Evolutionary conservation across 177 flowering plant species (phyloP), one percentile per base, ranked within the genome.

Genomic region (Vitis hybrid): DNA sequence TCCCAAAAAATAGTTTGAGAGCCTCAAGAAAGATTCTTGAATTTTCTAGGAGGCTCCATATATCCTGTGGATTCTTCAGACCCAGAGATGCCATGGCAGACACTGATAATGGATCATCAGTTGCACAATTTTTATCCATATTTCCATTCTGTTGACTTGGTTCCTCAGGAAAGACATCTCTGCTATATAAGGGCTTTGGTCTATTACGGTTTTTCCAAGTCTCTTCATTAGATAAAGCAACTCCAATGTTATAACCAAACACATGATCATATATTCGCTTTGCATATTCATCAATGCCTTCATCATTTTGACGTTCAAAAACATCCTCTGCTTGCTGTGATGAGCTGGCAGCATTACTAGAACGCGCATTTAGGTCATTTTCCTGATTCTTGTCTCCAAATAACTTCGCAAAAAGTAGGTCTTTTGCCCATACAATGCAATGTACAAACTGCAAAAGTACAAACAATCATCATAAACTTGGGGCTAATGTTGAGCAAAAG

Each of bases 401-500:
- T 62, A 96, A 79, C 80, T 93, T 93, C 3, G 97, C 86, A 84
- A 93, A 96, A 60, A 96, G 97, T 18, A 96, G 83, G 64, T 96
- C 99, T 81, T 96, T 96, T 16, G 97, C 97, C 99, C 99, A 96
- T 29, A 92, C 99, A 79, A 93, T 87, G 78, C 98, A 96, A 80
- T 96, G 99, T 72, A 96, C 95, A 85, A 92, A 96, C 99, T 96
- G 93, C 88, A 86, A 67, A 65, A 73, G 33, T 50, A 16, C 69
- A 70, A 18, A 51, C 66, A 57, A 51, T 55, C 10, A 45, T 64
- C 51, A 80, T 56, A 16, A 11, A 11, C 55, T 31, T 60, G 26
- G 19, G 56, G 29, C 15, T 45, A 39, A 2, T 18, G 45, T 19
- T 9, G 39, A 31, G 49, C 8, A 12, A 6, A 33, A 33, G 45